A percentile compares a stretch with the other conserved stretches of the same genome.
These are phyloP conservation scores for Penicillium psychrosexuale DNA, from an alignment of 2,329 filamentous ascomycete genomes.

Conservation along the genomic window DNA sequence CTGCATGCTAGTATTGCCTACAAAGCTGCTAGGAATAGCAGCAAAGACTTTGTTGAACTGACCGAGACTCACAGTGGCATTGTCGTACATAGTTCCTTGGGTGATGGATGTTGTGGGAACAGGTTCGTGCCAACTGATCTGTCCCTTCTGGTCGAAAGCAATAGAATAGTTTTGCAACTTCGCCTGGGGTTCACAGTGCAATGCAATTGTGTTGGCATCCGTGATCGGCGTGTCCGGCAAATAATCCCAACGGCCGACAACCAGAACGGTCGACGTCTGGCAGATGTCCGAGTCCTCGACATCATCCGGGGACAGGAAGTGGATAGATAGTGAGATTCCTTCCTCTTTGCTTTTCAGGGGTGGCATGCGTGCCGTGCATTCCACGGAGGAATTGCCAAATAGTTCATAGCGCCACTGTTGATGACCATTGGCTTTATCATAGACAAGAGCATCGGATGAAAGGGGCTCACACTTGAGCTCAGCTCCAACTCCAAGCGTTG, in stretches of 20 bases:
- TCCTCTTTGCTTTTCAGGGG: slow-evolving; percentile 20
- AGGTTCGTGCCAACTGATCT: slow-evolving; percentile 20
- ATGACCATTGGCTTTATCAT: slow-evolving; percentile 11
- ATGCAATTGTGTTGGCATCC: slow-evolving; percentile 29
- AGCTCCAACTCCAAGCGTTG: slow-evolving; percentile 29
- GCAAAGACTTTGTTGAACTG: slow-evolving; percentile 39
- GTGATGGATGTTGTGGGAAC: slow-evolving; percentile 21
- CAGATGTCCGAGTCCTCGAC: slow-evolving; percentile 25
- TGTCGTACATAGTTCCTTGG: slow-evolving; percentile 30
- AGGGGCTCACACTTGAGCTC: slow-evolving; percentile 26
- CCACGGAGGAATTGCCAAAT: slow-evolving; percentile 22
- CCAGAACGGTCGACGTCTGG: slow-evolving; percentile 32
- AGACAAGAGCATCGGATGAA: slow-evolving; percentile 14
- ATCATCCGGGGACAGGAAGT: slow-evolving; percentile 31
- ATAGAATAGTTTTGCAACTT: slow-evolving; percentile 26
- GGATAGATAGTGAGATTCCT: slow-evolving; percentile 31
- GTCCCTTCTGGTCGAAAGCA: slow-evolving; percentile 30
- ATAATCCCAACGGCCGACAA: slow-evolving; percentile 36
- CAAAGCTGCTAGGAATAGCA: slow-evolving; percentile 33
- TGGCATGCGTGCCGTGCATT: slow-evolving; percentile 31
- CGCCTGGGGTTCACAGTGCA: slow-evolving; percentile 32
- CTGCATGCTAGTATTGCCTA: slow-evolving; percentile 23
- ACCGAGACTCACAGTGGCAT: slow-evolving; percentile 34
- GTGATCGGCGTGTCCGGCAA: slow-evolving; percentile 23
- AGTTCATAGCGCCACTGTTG: slow-evolving; percentile 28